Evolutionary conservation across 2,329 filamentous ascomycete species (phyloP).

Genomic region (Anthostomella pinea): DNA sequence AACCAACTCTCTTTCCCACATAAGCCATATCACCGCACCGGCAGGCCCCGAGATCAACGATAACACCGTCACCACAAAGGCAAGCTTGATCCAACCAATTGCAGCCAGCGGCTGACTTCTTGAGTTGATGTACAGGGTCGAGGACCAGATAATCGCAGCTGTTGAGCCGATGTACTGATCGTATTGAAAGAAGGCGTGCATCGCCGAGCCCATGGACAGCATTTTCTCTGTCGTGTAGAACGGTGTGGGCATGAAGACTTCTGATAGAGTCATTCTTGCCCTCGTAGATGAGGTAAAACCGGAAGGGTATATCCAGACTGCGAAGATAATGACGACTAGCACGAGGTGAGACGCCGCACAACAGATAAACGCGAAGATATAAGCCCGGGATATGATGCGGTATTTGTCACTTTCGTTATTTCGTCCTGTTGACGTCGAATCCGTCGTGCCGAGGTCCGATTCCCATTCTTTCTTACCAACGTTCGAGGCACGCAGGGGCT

Average conservation of each 20-base stretch:
- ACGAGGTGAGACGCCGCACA: conserved; percentile 13
- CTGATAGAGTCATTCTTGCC: conserved; percentile 10
- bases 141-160: conserved; percentile 14
- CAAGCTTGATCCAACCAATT: conserved; percentile 11
- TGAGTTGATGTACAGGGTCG: conserved; percentile 13
- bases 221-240: conserved; percentile 16
- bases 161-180: conserved; percentile 19
- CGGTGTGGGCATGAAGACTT: conserved; percentile 14
- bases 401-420: no score
- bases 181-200: conserved; percentile 19
- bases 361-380: conserved; percentile 15
- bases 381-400: conserved; percentile 1
- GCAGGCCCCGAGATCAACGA: conserved; percentile 11
- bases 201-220: conserved; percentile 14
- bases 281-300: conserved; percentile 6
- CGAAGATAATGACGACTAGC: conserved; percentile 9
- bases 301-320: conserved; percentile 8
- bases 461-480: no score
- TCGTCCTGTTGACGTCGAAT: no score
- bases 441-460: no score
- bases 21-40: conserved; percentile 16
- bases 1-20: conserved; percentile 17
- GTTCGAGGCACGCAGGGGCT: no score
- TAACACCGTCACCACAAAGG: conserved; percentile 8
- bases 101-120: conserved; percentile 7